phyloP scores from a whole-genome alignment of 2,329 filamentous ascomycete genomes.

The Colletotrichum plurivorum region DNA sequence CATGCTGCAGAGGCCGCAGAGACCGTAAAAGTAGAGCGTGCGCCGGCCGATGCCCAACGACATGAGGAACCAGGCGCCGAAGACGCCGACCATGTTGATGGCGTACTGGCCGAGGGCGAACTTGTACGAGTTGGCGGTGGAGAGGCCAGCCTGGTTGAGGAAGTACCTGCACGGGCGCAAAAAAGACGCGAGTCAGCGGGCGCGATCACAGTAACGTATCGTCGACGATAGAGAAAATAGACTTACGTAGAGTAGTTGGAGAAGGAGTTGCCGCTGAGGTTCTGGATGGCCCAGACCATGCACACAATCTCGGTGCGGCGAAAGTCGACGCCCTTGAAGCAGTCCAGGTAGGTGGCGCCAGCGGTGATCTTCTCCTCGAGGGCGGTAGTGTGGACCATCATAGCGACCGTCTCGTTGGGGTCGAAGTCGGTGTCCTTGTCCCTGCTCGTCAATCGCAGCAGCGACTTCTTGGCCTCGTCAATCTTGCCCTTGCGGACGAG shows the following conservation, averaged over 20 bases:
- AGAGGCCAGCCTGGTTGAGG: constrained; percentile 71
- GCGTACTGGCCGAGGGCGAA: constrained; percentile 76
- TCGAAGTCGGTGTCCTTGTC: constrained; percentile 80
- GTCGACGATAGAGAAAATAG: no score
- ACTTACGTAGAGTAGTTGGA: constrained; percentile 74
- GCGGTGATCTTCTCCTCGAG: constrained; percentile 82
- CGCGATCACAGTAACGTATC: background rate
- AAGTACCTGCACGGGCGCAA: constrained; percentile 61
- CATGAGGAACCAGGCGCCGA: constrained; percentile 88
- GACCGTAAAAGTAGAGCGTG: constrained; percentile 81
- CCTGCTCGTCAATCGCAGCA: constrained; percentile 75
- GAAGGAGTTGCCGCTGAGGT: constrained; percentile 74
- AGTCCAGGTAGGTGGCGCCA: constrained; percentile 84
- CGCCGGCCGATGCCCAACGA: constrained; percentile 81
- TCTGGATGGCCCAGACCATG: constrained; percentile 76
- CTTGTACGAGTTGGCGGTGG: constrained; percentile 65
- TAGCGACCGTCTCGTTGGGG: constrained; percentile 86
- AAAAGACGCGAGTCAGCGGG: constrained; percentile 3
- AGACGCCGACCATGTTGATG: constrained; percentile 84
- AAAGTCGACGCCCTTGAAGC: constrained; percentile 84
- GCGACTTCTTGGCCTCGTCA: constrained; percentile 75
- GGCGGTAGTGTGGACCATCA: constrained; percentile 93
- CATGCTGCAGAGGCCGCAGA: constrained; percentile 81
- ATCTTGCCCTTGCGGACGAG: constrained; percentile 77
- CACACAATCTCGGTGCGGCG: constrained; percentile 82